Percentiles rank a stretch among this genome's conserved stretches.
These are phyloP conservation scores for Naganishia sp. DNA, from an alignment of 1,284 basidiomycete genomes.

Conservation along the genomic window DNA sequence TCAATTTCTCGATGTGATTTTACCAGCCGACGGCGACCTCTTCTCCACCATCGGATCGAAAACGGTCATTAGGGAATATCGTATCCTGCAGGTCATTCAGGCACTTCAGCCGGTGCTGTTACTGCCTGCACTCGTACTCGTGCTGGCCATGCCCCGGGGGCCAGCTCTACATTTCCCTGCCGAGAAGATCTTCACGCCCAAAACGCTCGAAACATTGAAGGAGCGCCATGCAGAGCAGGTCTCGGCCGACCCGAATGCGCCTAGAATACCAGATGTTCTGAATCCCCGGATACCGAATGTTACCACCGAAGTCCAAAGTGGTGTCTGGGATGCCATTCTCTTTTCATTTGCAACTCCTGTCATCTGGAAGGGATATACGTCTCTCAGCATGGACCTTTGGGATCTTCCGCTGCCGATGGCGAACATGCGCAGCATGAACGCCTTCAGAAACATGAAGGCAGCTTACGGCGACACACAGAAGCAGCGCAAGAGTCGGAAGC, in stretches of 20 bases:
- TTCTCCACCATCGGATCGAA: slow-evolving; percentile 25
- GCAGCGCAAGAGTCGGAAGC: slow-evolving; percentile 32
- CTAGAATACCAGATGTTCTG: slow-evolving; percentile 35
- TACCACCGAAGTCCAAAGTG: slow-evolving; percentile 54
- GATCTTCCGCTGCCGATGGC: slow-evolving; percentile 77
- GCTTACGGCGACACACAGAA: slow-evolving; percentile 45
- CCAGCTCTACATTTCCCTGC: slow-evolving; percentile 72
- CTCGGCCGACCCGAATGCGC: slow-evolving; percentile 38
- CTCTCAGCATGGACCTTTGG: slow-evolving; percentile 74
- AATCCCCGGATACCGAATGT: slow-evolving; percentile 47
- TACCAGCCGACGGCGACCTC: slow-evolving; percentile 31
- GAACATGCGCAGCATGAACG: slow-evolving; percentile 58
- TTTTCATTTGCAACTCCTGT: slow-evolving; percentile 83
- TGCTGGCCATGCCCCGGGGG: slow-evolving; percentile 66
- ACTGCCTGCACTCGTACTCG: slow-evolving; percentile 57
- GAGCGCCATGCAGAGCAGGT: slow-evolving; percentile 24
- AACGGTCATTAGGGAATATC: slow-evolving; percentile 1
- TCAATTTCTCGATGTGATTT: slow-evolving; percentile 57
- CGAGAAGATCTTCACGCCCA: slow-evolving; percentile 70
- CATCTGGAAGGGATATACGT: slow-evolving; percentile 72
- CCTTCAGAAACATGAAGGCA: slow-evolving; percentile 43
- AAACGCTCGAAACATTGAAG: slow-evolving; percentile 53
- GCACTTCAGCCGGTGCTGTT: slow-evolving; percentile 60
- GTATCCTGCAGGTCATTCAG: slow-evolving; percentile 24
- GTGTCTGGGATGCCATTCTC: slow-evolving; percentile 64